Conservation (phyloP, 768 basidiomycete species). For the Cubamyces lactineus region DNA sequence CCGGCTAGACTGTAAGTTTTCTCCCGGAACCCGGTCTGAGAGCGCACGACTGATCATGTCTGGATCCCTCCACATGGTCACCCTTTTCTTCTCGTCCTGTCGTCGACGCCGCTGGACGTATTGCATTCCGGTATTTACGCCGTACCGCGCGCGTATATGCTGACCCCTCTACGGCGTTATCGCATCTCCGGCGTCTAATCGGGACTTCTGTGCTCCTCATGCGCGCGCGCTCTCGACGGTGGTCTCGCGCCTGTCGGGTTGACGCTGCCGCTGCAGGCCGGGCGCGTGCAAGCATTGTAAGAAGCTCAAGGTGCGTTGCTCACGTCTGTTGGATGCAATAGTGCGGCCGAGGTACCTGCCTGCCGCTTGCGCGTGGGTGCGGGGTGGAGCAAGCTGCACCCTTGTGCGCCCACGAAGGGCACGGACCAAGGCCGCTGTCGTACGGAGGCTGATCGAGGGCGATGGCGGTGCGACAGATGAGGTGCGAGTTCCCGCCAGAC, state of each 20-base stretch:
- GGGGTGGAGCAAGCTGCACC: background rate
- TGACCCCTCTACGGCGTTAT: slow-evolving; percentile 6
- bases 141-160: slow-evolving; percentile 1
- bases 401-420: background rate
- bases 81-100: background rate
- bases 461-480: slow-evolving; percentile 60
- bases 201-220: slow-evolving; percentile 3
- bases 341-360: slow-evolving; percentile 16
- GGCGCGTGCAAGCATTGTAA: slow-evolving; percentile 89
- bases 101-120: background rate
- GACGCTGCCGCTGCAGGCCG: slow-evolving; percentile 47
- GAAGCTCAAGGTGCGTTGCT: slow-evolving; percentile 72
- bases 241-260: background rate
- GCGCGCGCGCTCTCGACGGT: background rate
- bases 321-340: background rate
- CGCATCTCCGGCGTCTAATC: slow-evolving; percentile 11
- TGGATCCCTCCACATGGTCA: background rate
- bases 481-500: slow-evolving; percentile 76
- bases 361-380: background rate
- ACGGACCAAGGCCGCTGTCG: slow-evolving; percentile 13
- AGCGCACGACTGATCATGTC: slow-evolving; percentile 4
- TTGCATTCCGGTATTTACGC: slow-evolving; percentile 16
- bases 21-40: background rate
- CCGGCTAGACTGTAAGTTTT: slow-evolving; percentile 27
- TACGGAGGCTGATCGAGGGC: slow-evolving; percentile 17